Evolutionary conservation across 148 eudicot genomes (phyloP).

Genomic region (Fagopyrum tataricum): DNA sequence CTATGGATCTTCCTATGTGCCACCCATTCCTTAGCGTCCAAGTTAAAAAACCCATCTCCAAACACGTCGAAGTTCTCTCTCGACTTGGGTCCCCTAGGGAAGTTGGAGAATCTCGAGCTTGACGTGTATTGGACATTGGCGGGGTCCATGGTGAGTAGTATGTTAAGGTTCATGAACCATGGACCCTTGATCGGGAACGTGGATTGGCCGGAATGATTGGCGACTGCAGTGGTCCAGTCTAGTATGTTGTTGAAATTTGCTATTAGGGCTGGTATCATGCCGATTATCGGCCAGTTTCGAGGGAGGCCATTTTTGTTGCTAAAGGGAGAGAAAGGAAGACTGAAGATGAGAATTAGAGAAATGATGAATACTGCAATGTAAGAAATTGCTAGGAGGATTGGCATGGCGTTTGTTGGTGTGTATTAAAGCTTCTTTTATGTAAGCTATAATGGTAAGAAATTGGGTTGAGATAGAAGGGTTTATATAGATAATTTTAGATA

Average conservation of each 20-base stretch:
- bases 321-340: constrained; percentile 6
- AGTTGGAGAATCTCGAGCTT: constrained; percentile 19
- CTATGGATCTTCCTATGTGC: constrained; percentile 21
- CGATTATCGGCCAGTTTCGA: constrained; percentile 23
- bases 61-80: constrained; percentile 24
- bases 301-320: constrained; percentile 23
- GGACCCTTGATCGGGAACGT: constrained; percentile 23
- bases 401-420: background rate
- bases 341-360: background rate
- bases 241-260: background rate
- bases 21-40: constrained; percentile 24
- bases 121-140: constrained; percentile 26
- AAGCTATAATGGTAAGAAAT: background rate
- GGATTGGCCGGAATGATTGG: background rate
- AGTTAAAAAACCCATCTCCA: constrained; percentile 32
- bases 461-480: background rate
- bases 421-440: background rate
- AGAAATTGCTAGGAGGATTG: background rate
- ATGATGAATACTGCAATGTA: background rate
- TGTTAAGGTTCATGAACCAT: constrained; percentile 17
- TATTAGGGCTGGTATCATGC: background rate
- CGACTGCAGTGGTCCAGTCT: background rate
- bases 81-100: constrained; percentile 26
- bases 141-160: constrained; percentile 28
- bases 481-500: background rate